These are phyloP conservation scores for Aureobasidium sp. DNA, from an alignment of 2,329 filamentous ascomycete species.

Conservation along the genomic window DNA sequence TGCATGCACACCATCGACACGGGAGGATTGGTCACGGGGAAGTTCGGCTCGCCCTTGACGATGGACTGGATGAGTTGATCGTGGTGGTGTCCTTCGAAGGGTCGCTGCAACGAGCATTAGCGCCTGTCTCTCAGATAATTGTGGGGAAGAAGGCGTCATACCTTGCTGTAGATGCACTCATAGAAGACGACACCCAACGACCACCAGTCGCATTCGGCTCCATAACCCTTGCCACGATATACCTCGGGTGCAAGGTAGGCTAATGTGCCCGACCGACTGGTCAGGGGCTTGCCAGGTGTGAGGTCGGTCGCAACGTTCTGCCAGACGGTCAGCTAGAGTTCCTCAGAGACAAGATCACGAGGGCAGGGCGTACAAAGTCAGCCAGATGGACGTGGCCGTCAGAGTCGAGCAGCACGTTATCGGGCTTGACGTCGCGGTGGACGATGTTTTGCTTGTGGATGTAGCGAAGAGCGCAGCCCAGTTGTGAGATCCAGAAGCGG, in stretches of 20 bases:
- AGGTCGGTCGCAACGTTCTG: slow-evolving; percentile 97
- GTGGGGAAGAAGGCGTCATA: slow-evolving; percentile 32
- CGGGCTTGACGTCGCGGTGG: slow-evolving; percentile 84
- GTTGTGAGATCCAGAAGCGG: slow-evolving; percentile 91
- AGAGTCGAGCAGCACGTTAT: slow-evolving; percentile 80
- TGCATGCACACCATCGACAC: slow-evolving; percentile 84
- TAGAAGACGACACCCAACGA: slow-evolving; percentile 97
- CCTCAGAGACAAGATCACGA: not conserved
- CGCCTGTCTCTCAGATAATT: not conserved
- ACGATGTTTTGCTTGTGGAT: slow-evolving; percentile 82
- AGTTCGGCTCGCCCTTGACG: slow-evolving; percentile 71
- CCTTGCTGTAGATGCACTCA: slow-evolving; percentile 99
- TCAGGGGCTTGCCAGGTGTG: slow-evolving; percentile 69
- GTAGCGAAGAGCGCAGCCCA: slow-evolving; percentile 84
- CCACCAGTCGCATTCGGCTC: slow-evolving; percentile 94
- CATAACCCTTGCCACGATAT: slow-evolving; percentile 83
- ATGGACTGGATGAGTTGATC: slow-evolving; percentile 73
- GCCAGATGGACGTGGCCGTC: slow-evolving; percentile 95
- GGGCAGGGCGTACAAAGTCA: slow-evolving; percentile 65
- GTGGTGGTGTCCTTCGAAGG: slow-evolving; percentile 86
- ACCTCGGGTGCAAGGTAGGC: slow-evolving; percentile 95
- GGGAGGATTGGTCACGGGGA: slow-evolving; percentile 84
- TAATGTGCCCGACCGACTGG: slow-evolving; percentile 92
- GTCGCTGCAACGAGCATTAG: slow-evolving; percentile 51
- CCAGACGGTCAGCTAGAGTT: not conserved